These are phyloP conservation scores for Claviceps purpurea DNA, from an alignment of 2,329 filamentous ascomycete genomes.

Conservation along the genomic window DNA sequence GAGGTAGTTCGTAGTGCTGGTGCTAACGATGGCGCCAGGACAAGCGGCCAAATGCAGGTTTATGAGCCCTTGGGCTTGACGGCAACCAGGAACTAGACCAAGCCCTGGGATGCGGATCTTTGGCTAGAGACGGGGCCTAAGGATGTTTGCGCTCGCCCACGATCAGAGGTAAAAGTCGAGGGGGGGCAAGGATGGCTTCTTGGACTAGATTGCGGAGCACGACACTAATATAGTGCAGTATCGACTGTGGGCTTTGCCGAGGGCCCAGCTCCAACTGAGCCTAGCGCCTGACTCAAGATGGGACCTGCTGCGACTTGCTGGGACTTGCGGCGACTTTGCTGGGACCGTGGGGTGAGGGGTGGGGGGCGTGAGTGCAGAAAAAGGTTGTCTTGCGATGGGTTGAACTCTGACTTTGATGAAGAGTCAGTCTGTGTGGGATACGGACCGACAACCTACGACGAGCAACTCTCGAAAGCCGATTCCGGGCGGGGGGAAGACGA, in stretches of 20 bases:
- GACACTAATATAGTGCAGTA: constrained; percentile 28
- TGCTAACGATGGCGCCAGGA: constrained; percentile 3
- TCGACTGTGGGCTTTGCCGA: constrained; percentile 19
- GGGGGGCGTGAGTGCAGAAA: constrained; percentile 1
- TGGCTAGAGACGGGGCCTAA: constrained; percentile 9
- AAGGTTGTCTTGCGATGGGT: constrained; percentile 1
- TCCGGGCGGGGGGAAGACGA: not conserved
- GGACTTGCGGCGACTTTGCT: constrained; percentile 2
- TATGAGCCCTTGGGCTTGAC: constrained; percentile 5
- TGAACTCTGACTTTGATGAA: constrained; percentile 4
- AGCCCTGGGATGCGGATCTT: constrained; percentile 12
- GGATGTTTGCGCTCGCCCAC: constrained; percentile 12
- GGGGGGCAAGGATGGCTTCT: constrained; percentile 12
- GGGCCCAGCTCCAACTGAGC: constrained; percentile 20
- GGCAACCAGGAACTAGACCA: constrained; percentile 7
- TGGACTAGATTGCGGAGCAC: constrained; percentile 23
- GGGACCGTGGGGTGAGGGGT: not conserved
- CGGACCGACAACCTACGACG: not conserved
- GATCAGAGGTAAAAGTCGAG: constrained; percentile 13
- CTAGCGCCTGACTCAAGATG: constrained; percentile 21
- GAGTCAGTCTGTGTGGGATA: constrained; percentile 2
- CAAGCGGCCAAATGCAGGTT: constrained; percentile 6
- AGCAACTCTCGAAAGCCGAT: constrained; percentile 1
- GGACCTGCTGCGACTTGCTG: constrained; percentile 3
- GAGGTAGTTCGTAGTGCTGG: constrained; percentile 1